Conservation (phyloP, 2,329 filamentous ascomycete species). For the Penicillium sp. region DNA sequence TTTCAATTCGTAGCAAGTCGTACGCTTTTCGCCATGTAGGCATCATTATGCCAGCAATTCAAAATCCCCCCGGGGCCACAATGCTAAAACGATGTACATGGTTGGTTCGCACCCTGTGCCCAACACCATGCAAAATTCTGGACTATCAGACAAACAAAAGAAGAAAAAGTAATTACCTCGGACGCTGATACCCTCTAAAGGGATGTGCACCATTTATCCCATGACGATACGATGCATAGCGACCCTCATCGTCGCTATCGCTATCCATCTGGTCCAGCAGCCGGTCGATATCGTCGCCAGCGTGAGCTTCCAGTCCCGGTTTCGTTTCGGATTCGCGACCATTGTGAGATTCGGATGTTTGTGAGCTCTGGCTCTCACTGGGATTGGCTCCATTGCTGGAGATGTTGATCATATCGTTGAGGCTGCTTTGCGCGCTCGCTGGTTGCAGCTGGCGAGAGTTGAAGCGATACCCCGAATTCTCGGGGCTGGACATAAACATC, state of each 20-base stretch:
- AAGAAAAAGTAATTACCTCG: slow-evolving; percentile 9
- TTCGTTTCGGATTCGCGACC: slow-evolving; percentile 8
- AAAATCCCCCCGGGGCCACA: neutral
- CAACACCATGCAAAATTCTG: neutral
- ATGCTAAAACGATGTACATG: neutral
- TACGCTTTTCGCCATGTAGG: neutral
- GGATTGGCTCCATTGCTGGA: slow-evolving; percentile 6
- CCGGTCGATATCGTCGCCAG: slow-evolving; percentile 44
- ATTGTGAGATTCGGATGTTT: slow-evolving; percentile 15
- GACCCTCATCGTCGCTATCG: slow-evolving; percentile 37
- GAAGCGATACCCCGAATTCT: slow-evolving; percentile 46
- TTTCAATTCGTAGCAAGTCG: neutral
- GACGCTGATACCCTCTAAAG: slow-evolving; percentile 5
- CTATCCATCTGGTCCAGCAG: slow-evolving; percentile 43
- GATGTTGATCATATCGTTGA: slow-evolving; percentile 26
- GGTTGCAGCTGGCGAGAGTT: slow-evolving; percentile 32
- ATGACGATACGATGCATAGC: slow-evolving; percentile 18
- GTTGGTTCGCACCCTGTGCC: neutral
- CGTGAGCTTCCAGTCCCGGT: slow-evolving; percentile 32
- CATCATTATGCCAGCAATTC: neutral
- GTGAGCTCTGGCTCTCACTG: slow-evolving; percentile 20
- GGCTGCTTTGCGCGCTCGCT: slow-evolving; percentile 24
- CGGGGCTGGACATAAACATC: slow-evolving; percentile 52
- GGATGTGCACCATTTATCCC: slow-evolving; percentile 6
- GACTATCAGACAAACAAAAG: neutral